Evolutionary conservation across 2,329 filamentous ascomycete species (phyloP).

Genomic region (Pestalotiopsis sp.): DNA sequence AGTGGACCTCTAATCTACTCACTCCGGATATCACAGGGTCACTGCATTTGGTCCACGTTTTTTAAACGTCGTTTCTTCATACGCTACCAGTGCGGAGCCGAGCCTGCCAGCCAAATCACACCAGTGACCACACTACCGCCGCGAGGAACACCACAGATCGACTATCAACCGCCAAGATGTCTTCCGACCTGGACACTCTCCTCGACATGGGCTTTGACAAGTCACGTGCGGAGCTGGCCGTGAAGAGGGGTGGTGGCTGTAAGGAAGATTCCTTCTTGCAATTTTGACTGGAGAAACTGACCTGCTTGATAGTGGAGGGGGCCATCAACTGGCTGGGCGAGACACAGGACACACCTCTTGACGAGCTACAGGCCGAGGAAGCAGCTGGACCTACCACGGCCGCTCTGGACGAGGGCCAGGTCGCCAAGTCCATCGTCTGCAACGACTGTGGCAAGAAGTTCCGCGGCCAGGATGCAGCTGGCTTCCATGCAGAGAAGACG

Average conservation of each 20-base stretch:
- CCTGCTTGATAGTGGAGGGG: constrained; percentile 66
- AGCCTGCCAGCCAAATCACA: background rate
- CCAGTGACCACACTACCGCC: background rate
- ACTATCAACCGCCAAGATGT: constrained; percentile 43
- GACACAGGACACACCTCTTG: constrained; percentile 84
- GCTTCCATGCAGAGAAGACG: constrained; percentile 90
- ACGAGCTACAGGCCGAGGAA: constrained; percentile 71
- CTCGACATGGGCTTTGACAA: constrained; percentile 82
- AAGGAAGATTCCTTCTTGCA: constrained; percentile 38
- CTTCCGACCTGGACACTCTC: constrained; percentile 62
- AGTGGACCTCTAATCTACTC: background rate
- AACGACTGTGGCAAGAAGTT: constrained; percentile 96
- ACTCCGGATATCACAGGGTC: background rate
- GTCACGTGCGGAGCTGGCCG: constrained; percentile 78
- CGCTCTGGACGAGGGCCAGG: constrained; percentile 69
- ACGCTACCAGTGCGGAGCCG: background rate
- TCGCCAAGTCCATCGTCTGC: constrained; percentile 83
- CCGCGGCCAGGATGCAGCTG: constrained; percentile 76
- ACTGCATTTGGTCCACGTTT: background rate
- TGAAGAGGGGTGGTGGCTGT: constrained; percentile 83
- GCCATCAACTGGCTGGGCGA: constrained; percentile 94
- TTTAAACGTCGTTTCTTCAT: background rate
- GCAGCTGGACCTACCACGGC: constrained; percentile 55
- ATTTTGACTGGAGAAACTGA: background rate
- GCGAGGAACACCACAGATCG: constrained; percentile 12